Percentiles rank a stretch among this genome's conserved stretches.
Evolutionary conservation across 2,329 filamentous ascomycete species (phyloP).

Genomic region (Claviceps humidiphila): DNA sequence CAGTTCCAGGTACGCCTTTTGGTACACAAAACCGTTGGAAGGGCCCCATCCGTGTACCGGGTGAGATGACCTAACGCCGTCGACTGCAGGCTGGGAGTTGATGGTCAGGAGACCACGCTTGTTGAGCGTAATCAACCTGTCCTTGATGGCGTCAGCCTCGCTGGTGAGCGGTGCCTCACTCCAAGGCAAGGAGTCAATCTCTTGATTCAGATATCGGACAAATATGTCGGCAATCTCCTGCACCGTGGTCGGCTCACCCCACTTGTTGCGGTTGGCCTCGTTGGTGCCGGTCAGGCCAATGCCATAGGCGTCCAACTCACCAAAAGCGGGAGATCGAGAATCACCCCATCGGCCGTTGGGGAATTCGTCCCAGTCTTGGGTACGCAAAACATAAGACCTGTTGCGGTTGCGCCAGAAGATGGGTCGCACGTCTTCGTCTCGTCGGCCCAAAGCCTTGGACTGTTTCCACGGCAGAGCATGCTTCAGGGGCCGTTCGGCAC

Average conservation of each 20-base stretch:
- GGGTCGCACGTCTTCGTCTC: conserved; percentile 89
- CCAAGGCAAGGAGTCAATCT: conserved; percentile 79
- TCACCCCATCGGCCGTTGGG: conserved; percentile 98
- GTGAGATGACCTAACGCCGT: conserved; percentile 79
- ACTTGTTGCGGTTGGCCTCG: conserved; percentile 88
- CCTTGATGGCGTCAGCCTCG: conserved; percentile 67
- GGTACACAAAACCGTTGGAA: conserved; percentile 89
- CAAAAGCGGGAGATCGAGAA: conserved; percentile 88
- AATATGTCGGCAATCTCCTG: conserved; percentile 75
- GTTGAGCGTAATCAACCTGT: conserved; percentile 71
- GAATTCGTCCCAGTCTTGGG: conserved; percentile 98
- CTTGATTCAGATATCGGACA: conserved; percentile 68
- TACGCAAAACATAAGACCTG: conserved; percentile 87
- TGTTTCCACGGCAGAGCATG: conserved; percentile 94
- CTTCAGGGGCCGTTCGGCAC: conserved; percentile 62
- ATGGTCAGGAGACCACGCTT: conserved; percentile 79
- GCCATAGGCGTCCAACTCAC: conserved; percentile 86
- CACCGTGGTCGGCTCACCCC: conserved; percentile 73
- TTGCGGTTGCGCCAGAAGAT: conserved; percentile 98
- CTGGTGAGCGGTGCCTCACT: conserved; percentile 76
- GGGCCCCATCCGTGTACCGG: conserved; percentile 90
- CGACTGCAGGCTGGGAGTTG: conserved; percentile 92
- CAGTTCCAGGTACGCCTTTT: conserved; percentile 93
- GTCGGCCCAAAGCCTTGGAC: conserved; percentile 75
- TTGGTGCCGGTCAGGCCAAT: conserved; percentile 90